These are phyloP conservation scores for Herpetomonas muscarum DNA, from an alignment of 208 protist species.

Conservation along the genomic window DNA sequence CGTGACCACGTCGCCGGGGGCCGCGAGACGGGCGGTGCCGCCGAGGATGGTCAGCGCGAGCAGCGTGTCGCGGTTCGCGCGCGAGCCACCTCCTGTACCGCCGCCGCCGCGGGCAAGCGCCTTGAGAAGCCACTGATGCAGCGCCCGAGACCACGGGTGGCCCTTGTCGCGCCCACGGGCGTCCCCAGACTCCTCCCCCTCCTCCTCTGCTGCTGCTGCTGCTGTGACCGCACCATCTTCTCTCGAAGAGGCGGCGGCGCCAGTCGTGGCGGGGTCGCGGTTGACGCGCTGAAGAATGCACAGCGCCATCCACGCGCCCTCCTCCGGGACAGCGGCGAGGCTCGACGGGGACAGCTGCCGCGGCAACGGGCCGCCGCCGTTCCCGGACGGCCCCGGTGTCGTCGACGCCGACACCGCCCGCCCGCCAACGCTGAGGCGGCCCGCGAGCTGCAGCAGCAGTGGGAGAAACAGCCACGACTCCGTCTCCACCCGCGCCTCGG, in stretches of 20 bases:
- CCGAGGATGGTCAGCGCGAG: slow-evolving; percentile 64
- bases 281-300: slow-evolving; percentile 74
- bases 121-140: slow-evolving; percentile 62
- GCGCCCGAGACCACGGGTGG: slow-evolving; percentile 47
- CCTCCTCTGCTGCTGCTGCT: not conserved
- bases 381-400: not conserved
- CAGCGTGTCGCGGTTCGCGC: slow-evolving; percentile 27
- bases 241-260: too few species aligned
- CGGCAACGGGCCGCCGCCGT: too few species aligned
- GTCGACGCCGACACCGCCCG: not conserved
- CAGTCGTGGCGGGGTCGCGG: slow-evolving; percentile 8
- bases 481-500: not conserved
- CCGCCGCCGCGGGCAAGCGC: slow-evolving; percentile 15
- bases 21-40: slow-evolving; percentile 52
- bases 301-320: slow-evolving; percentile 62
- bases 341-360: too few species aligned
- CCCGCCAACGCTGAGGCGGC: slow-evolving; percentile 17
- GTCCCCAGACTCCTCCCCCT: not conserved
- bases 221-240: too few species aligned
- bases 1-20: slow-evolving; percentile 57
- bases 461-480: slow-evolving; percentile 21
- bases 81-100: not conserved
- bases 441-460: slow-evolving; percentile 33
- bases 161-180: slow-evolving; percentile 5
- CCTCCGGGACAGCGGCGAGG: slow-evolving; percentile 23